phyloP scores from a whole-genome alignment of 148 eudicot species.

The Dysphania ambrosioides region DNA sequence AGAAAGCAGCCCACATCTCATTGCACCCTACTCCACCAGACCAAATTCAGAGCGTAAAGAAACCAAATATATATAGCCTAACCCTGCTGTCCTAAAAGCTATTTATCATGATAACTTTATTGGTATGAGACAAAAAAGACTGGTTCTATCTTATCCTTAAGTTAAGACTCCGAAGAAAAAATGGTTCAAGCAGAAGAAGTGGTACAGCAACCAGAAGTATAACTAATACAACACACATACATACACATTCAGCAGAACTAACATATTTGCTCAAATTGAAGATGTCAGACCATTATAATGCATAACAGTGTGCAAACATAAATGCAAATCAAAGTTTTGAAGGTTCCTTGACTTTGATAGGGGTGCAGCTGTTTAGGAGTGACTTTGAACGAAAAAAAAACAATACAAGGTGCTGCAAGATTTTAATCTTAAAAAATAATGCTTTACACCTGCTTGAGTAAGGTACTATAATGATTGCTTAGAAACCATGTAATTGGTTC shows the following conservation, averaged over 20 bases:
- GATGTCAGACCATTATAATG: not conserved
- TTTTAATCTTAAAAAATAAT: not conserved
- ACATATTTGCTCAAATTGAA: not conserved
- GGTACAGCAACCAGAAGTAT: not conserved
- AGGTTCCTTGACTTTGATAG: not conserved
- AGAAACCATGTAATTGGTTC: not conserved
- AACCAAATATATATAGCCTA: conserved; percentile 2
- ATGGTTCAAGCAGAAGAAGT: not conserved
- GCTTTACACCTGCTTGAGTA: not conserved
- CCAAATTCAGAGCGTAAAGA: not conserved
- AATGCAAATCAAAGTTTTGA: not conserved
- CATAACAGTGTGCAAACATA: not conserved
- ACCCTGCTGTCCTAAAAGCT: not conserved
- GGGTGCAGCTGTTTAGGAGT: too few relatives aligned
- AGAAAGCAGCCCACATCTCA: conserved; percentile 10
- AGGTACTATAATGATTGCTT: not conserved
- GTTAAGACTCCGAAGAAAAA: not conserved
- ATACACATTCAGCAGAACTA: not conserved
- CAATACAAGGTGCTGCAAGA: not conserved
- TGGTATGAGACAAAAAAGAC: not conserved
- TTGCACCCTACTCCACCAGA: not conserved
- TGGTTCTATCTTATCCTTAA: not conserved
- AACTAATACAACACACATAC: not conserved
- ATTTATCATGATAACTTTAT: too few relatives aligned
- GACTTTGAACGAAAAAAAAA: not conserved